Base-by-base conservation (phyloP, 2,329 filamentous ascomycete species). In the Exophiala aquamarina region DNA sequence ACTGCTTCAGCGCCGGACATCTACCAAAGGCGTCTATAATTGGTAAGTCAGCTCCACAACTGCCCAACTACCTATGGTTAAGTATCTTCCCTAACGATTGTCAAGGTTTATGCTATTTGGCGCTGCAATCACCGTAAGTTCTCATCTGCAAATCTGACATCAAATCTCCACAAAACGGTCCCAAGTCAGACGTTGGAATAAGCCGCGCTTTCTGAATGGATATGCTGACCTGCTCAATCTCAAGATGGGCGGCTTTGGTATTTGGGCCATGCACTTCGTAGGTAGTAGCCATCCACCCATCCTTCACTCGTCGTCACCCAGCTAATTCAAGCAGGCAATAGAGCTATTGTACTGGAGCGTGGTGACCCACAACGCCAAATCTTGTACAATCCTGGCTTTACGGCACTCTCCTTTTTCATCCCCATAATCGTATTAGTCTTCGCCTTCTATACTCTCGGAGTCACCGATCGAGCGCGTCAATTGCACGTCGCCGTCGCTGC, bases 181-280 rank as follows among this genome's bases (percentile, higher is more conserved):
- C n/a, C n/a, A n/a, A n/a, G n/a, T n/a, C n/a, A n/a, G n/a, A n/a
- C n/a, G n/a, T n/a, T n/a, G n/a, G n/a, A n/a, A n/a, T n/a, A n/a
- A n/a, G n/a, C n/a, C n/a, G n/a, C n/a, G n/a, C n/a, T n/a, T n/a
- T n/a, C n/a, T n/a, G n/a, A n/a, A n/a, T n/a, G n/a, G n/a, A n/a
- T n/a, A n/a, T n/a, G n/a, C n/a, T n/a, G n/a, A n/a, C n/a, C n/a
- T n/a, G n/a, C n/a, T n/a, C n/a, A n/a, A n/a, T n/a, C n/a, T n/a
- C n/a, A n/a, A n/a, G n/a, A 88, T 89, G 84, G 86, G 86, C 6
- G 85, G 83, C 2, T 81, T 89, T 51, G 74, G 84, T 31, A 87
- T 87, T 49, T 89, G 83, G 84, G 85, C 79, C 59, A 87, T 87
- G 86, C 88, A 93, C 63, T 92, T 87, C 60, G 85, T 93, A 56